Conservation (phyloP, 1,284 basidiomycete species). For the Moesziomyces sp. region DNA sequence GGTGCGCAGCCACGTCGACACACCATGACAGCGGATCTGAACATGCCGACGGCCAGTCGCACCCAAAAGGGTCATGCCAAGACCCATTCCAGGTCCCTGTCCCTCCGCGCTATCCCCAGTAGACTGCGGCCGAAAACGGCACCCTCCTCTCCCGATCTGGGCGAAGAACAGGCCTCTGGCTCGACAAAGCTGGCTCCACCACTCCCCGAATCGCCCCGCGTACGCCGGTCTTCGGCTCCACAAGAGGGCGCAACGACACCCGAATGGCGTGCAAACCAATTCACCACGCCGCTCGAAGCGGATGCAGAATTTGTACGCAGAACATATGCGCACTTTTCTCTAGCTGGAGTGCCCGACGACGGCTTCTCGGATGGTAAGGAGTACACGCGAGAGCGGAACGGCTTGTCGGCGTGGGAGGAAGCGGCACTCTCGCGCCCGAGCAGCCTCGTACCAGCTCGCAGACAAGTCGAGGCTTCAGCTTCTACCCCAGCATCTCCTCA, state of each 20-base stretch:
- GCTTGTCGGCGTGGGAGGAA: slow-evolving; percentile 50
- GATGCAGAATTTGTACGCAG: slow-evolving; percentile 60
- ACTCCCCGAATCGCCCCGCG: slow-evolving; percentile 10
- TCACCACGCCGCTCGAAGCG: slow-evolving; percentile 37
- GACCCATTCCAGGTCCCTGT: slow-evolving; percentile 15
- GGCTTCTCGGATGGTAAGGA: slow-evolving; percentile 62
- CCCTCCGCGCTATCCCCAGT: slow-evolving; percentile 20
- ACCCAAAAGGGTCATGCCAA: slow-evolving; percentile 13
- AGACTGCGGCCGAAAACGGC: slow-evolving; percentile 23
- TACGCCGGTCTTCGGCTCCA: slow-evolving; percentile 38
- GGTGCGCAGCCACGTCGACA: too few relatives aligned
- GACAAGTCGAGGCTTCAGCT: neutral
- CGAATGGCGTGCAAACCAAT: slow-evolving; percentile 24
- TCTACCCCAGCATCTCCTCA: neutral
- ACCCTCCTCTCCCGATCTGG: slow-evolving; percentile 9
- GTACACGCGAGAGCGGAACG: slow-evolving; percentile 57
- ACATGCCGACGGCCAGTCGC: neutral
- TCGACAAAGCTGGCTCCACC: slow-evolving; percentile 19
- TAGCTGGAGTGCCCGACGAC: slow-evolving; percentile 55
- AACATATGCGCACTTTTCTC: slow-evolving; percentile 61
- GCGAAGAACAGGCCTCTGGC: neutral
- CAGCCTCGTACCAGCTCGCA: slow-evolving; percentile 8
- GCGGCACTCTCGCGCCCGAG: slow-evolving; percentile 24
- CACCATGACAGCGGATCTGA: neutral
- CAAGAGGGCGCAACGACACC: slow-evolving; percentile 22